Evolutionary conservation across 2,329 filamentous ascomycete genomes (phyloP).

Genomic region (Colletotrichum ledebouriae): DNA sequence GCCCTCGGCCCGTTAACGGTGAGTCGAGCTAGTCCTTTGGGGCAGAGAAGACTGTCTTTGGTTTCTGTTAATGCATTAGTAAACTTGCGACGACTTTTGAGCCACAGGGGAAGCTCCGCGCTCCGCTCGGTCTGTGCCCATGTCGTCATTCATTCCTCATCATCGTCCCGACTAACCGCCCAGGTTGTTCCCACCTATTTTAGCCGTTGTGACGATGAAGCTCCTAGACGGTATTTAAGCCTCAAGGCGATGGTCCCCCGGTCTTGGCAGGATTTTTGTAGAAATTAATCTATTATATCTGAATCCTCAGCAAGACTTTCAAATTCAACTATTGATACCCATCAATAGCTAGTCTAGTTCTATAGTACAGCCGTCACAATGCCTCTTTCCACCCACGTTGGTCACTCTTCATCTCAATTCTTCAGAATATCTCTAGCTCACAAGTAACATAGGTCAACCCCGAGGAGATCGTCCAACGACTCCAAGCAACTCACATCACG

Average conservation of each 20-base stretch:
- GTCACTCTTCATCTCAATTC: background rate
- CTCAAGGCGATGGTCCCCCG: constrained; percentile 3
- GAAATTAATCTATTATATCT: constrained; percentile 4
- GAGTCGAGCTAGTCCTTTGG: background rate
- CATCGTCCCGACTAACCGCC: constrained; percentile 9
- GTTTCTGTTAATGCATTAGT: constrained; percentile 15
- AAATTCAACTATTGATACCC: constrained; percentile 2
- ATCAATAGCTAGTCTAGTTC: background rate
- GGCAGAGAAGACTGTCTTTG: background rate
- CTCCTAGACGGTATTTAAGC: constrained; percentile 31
- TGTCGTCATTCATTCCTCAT: constrained; percentile 41
- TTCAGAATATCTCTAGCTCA: background rate
- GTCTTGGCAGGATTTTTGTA: constrained; percentile 11
- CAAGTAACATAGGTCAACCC: constrained; percentile 60
- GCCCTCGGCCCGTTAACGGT: constrained; percentile 26
- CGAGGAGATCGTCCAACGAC: constrained; percentile 66
- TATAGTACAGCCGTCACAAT: constrained; percentile 13
- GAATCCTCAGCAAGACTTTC: background rate
- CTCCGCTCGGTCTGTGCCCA: constrained; percentile 23
- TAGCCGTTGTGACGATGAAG: constrained; percentile 4
- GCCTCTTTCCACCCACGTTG: constrained; percentile 42
- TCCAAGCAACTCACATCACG: constrained; percentile 60
- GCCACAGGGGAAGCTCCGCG: constrained; percentile 15
- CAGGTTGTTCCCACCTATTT: background rate
- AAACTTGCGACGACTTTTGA: constrained; percentile 8